Conservation (phyloP, 2,329 filamentous ascomycete genomes). For the Paecilomyces dactylethromorphus region DNA sequence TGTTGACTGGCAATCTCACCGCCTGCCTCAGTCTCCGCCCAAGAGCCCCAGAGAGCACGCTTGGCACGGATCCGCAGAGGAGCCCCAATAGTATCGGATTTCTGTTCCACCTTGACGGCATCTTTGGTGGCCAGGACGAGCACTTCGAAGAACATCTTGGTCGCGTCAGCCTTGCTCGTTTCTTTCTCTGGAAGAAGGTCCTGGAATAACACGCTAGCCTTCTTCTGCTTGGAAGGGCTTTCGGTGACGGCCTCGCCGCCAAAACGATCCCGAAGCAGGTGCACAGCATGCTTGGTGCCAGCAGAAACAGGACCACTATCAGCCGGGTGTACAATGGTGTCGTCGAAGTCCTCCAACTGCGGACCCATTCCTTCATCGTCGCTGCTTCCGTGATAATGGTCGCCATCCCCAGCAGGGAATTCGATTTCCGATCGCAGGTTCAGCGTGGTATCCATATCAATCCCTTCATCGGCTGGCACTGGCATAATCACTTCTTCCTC, state of each 20-base stretch:
- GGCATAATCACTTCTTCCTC: slow-evolving; percentile 55
- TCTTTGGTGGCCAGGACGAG: slow-evolving; percentile 96
- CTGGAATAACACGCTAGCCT: slow-evolving; percentile 77
- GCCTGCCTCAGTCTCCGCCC: slow-evolving; percentile 67
- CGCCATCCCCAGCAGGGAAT: slow-evolving; percentile 56
- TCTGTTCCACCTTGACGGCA: slow-evolving; percentile 92
- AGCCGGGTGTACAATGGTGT: slow-evolving; percentile 71
- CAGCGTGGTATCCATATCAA: slow-evolving; percentile 42
- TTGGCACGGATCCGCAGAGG: slow-evolving; percentile 82
- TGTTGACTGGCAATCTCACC: slow-evolving; percentile 37
- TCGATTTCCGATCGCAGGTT: slow-evolving; percentile 56
- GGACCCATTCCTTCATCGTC: slow-evolving; percentile 42
- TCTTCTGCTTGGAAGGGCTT: slow-evolving; percentile 64
- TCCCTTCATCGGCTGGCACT: slow-evolving; percentile 42
- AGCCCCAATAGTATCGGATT: slow-evolving; percentile 63
- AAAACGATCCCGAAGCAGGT: slow-evolving; percentile 84
- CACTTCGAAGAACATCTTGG: slow-evolving; percentile 99
- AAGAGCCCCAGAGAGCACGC: slow-evolving; percentile 91
- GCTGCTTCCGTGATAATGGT: slow-evolving; percentile 34
- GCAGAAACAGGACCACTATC: slow-evolving; percentile 83
- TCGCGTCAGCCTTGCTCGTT: slow-evolving; percentile 83
- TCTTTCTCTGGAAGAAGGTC: slow-evolving; percentile 76
- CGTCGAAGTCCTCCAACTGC: slow-evolving; percentile 62
- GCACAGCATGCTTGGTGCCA: slow-evolving; percentile 91
- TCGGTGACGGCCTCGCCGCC: slow-evolving; percentile 59